phyloP scores from a whole-genome alignment of 371 early-diverging fungal species.

The Mortierella sp. region DNA sequence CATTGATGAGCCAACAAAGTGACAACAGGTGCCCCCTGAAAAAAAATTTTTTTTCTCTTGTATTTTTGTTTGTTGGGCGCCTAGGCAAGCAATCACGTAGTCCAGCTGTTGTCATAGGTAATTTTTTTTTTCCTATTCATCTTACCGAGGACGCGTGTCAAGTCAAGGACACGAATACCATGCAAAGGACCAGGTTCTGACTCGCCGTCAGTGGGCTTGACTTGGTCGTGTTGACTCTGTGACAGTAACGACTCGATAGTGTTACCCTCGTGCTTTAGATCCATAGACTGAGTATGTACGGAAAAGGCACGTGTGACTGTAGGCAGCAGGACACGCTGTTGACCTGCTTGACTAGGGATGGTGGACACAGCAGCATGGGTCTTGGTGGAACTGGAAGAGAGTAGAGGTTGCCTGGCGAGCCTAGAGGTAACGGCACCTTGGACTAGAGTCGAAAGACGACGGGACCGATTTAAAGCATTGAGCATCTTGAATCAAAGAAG shows the following conservation, averaged over 20 bases:
- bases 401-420: not conserved
- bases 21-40: slow-evolving; percentile 6
- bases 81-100: not conserved
- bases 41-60: slow-evolving; percentile 13
- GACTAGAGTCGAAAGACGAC: slow-evolving; percentile 8
- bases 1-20: not conserved
- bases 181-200: slow-evolving; percentile 67
- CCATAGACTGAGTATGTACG: not conserved
- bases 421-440: not conserved
- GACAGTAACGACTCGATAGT: slow-evolving; percentile 25
- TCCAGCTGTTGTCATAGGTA: not conserved
- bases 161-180: slow-evolving; percentile 85
- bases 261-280: slow-evolving; percentile 5
- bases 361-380: not conserved
- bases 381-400: not conserved
- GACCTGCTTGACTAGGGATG: not conserved
- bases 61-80: slow-evolving; percentile 1
- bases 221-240: slow-evolving; percentile 5
- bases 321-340: not conserved
- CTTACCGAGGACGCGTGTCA: slow-evolving; percentile 88
- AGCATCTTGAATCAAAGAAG: not conserved
- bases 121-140: slow-evolving; percentile 8
- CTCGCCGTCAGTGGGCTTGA: not conserved
- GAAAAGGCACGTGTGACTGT: slow-evolving; percentile 15
- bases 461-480: slow-evolving; percentile 19